phyloP scores from a whole-genome alignment of 1,284 basidiomycete species.

The Trametes polyzona region DNA sequence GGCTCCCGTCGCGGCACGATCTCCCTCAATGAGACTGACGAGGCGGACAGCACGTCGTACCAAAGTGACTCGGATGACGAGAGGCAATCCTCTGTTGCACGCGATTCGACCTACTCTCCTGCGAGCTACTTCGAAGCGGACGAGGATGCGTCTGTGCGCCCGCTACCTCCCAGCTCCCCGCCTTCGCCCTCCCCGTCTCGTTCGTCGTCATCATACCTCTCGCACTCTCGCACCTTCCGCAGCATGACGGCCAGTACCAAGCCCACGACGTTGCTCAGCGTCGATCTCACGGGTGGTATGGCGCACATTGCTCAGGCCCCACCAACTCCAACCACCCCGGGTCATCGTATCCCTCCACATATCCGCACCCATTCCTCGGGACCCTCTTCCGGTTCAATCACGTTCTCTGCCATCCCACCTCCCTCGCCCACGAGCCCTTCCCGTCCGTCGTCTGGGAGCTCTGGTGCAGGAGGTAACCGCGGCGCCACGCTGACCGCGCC shows the following conservation, averaged over 20 bases:
- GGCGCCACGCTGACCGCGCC: constrained; percentile 72
- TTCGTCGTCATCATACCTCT: constrained; percentile 79
- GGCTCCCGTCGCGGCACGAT: constrained; percentile 43
- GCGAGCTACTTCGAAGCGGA: constrained; percentile 78
- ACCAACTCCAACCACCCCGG: constrained; percentile 54
- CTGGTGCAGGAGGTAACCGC: constrained; percentile 13
- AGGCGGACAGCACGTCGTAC: constrained; percentile 35
- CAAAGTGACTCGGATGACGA: constrained; percentile 46
- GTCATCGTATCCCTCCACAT: constrained; percentile 56
- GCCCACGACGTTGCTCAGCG: constrained; percentile 90
- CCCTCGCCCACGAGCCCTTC: constrained; percentile 52
- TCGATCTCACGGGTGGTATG: constrained; percentile 81
- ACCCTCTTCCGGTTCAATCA: constrained; percentile 62
- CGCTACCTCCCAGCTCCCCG: constrained; percentile 82
- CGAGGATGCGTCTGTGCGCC: constrained; percentile 87
- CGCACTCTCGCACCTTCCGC: constrained; percentile 77
- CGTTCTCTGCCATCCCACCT: constrained; percentile 66
- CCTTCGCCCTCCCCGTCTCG: constrained; percentile 83
- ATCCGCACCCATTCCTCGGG: constrained; percentile 61
- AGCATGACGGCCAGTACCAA: constrained; percentile 91
- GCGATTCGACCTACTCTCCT: constrained; percentile 77
- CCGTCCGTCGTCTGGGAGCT: constrained; percentile 46
- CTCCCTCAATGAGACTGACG: constrained; percentile 62
- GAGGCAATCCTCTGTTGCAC: constrained; percentile 56
- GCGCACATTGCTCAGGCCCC: constrained; percentile 92